Base-by-base conservation (phyloP, 2,329 filamentous ascomycete genomes). In the Byssoonygena ceratinophila region DNA sequence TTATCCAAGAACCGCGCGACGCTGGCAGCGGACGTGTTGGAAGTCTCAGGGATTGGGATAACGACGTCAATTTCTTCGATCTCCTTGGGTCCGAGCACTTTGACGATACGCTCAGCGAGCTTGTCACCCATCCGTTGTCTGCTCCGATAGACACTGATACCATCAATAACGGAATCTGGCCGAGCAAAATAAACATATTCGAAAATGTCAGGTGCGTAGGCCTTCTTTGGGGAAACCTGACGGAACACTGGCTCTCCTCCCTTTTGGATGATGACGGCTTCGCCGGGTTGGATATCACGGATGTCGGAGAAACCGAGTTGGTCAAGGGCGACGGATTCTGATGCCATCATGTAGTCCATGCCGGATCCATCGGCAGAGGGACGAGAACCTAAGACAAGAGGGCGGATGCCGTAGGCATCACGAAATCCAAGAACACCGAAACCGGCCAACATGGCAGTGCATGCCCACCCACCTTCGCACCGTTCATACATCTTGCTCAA, bases 331-430 rank as follows among this genome's bases (percentile, higher is more conserved):
- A 95, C 82, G 7, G 85, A 91, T 69, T 95, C 89, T 0, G 88
- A 94, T 0, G 88, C 87, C 74, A 95, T 80, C 78, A 95, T 88
- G 72, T 94, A 95, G 68, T 95, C 89, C 55, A 71, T 83, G 4
- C 81, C 82, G 3, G 78, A 74, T 32, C 79, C 76, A 36, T 81
- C 84, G 12, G 74, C 68, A 1, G 85, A 88, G 1, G 80, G 77
- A 51, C 88, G 79, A 46, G 82, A 85, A 39, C 89, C 89, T 8
- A 94, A 72, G 44, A 86, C 80, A 58, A 95, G 79, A 2, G 89
- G 89, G 11, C 89, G 85, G 63, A 94, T 94, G 57, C 87, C 87
- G 63, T 88, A 81, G 4, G 81, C 73, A 65, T 94, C 87, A 57
- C 86, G 77, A 74, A 91, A 91, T 43, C 83, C 85, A 32, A 91